Evolutionary conservation across 495 filamentous ascomycete species (phyloP).

Genomic region (Podospora australis): DNA sequence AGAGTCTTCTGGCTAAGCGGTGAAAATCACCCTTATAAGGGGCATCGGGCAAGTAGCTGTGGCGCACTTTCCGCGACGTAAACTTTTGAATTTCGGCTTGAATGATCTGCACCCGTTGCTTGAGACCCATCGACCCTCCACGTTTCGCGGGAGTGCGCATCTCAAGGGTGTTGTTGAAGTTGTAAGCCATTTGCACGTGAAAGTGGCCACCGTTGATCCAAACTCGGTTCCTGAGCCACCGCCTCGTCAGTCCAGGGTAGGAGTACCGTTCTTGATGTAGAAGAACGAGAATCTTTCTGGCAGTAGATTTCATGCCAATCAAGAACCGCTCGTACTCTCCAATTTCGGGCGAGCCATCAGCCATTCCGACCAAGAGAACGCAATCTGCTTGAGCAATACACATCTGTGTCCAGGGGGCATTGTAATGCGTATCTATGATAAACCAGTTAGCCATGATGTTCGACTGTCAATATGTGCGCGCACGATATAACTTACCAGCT

Average conservation of each 20-base stretch:
- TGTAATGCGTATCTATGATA: slow-evolving; percentile 75
- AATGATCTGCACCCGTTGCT: slow-evolving; percentile 86
- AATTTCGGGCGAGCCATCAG: slow-evolving; percentile 81
- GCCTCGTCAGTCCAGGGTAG: slow-evolving; percentile 70
- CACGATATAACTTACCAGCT: slow-evolving; percentile 53
- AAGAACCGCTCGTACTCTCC: slow-evolving; percentile 96
- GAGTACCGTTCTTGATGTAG: slow-evolving; percentile 89
- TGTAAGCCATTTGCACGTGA: slow-evolving; percentile 93
- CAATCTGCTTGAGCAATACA: slow-evolving; percentile 96
- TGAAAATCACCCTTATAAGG: slow-evolving; percentile 97
- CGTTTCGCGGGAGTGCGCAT: slow-evolving; percentile 70
- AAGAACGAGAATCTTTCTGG: slow-evolving; percentile 89
- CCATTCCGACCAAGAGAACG: slow-evolving; percentile 85
- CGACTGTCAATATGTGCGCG: slow-evolving; percentile 4
- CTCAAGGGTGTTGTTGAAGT: slow-evolving; percentile 64
- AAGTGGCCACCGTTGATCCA: slow-evolving; percentile 99
- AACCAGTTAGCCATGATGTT: slow-evolving; percentile 22
- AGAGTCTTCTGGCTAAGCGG: slow-evolving; percentile 80
- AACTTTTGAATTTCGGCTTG: slow-evolving; percentile 98
- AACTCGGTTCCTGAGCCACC: slow-evolving; percentile 86
- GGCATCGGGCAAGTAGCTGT: slow-evolving; percentile 84
- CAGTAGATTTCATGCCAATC: slow-evolving; percentile 94
- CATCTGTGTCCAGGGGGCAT: slow-evolving; percentile 95
- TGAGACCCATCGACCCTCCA: slow-evolving; percentile 75
- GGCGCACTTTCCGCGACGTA: slow-evolving; percentile 76